Conservation (phyloP, 2,329 filamentous ascomycete genomes). For the Myotisia sp. region DNA sequence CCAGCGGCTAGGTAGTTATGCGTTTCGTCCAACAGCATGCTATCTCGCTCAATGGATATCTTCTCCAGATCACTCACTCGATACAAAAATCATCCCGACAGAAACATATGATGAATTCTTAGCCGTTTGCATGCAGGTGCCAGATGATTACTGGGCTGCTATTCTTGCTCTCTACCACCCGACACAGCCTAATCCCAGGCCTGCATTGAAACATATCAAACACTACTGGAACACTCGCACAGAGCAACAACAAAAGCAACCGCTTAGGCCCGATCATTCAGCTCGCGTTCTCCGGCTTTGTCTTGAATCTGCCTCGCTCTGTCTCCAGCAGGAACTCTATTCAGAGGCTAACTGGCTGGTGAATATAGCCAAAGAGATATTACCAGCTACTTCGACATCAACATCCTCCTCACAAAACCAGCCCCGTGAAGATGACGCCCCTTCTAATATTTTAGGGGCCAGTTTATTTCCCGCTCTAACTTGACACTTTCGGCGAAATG, state of each 20-base stretch:
- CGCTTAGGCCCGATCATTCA: conserved; percentile 14
- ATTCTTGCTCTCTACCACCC: conserved; percentile 27
- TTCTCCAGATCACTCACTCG: conserved; percentile 13
- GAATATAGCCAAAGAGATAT: conserved; percentile 19
- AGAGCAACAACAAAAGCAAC: conserved; percentile 13
- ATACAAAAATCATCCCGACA: conserved; percentile 16
- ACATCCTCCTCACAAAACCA: no score
- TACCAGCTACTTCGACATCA: no score
- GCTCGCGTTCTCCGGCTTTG: conserved; percentile 22
- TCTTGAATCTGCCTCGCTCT: conserved; percentile 26
- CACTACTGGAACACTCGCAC: no score
- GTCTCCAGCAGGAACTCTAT: conserved; percentile 21
- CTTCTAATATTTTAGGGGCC: no score
- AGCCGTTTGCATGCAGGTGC: conserved; percentile 3
- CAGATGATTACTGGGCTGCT: conserved; percentile 15
- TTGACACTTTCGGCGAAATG: no score
- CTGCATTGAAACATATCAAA: conserved; percentile 20
- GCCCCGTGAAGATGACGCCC: no score
- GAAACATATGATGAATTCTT: conserved; percentile 23
- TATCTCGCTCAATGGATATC: conserved; percentile 18
- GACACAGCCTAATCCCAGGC: conserved; percentile 19
- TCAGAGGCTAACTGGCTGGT: conserved; percentile 20
- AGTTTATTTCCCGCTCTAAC: no score
- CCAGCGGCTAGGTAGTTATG: conserved; percentile 1
- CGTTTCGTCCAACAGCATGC: conserved; percentile 16